Evolutionary conservation across 1,284 basidiomycete genomes (phyloP), one percentile per base, ranked within the genome.

Genomic region (Xerocomus cyaneibrunnescens): DNA sequence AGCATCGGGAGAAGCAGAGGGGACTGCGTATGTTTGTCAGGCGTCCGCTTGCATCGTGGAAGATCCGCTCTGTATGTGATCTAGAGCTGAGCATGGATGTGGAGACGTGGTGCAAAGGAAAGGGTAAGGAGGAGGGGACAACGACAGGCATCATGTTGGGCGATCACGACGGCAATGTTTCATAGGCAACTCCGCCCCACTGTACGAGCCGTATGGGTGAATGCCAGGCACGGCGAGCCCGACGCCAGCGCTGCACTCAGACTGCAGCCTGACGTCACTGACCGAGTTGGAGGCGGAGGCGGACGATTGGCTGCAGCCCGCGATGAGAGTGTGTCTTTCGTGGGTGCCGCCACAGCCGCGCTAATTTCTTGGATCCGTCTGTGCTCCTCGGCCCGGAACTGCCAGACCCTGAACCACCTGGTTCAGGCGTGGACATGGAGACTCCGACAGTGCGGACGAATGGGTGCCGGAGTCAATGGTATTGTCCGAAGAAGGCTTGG

Each of bases 231-330:
- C 42, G 27, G 25, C 23, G 22, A 49, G 38, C 39, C 40, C 30
- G 10, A 22, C 62, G 25, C 50, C 59, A 0, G 36, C 5, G n/a
- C 12, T 34, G 13, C 34, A 51, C 3, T 64, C 61, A 21, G 65
- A 63, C 10, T 40, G 57, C 3, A 50, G 40, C 19, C 14, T 52
- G 2, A 48, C 59, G 14, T 45, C 54, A 16, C 10, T 58, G 38
- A 47, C 49, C 1, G 54, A 54, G 25, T 2, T 37, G 35, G 62
- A 56, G 23, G 50, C 2, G 27, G 61, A 45, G 22, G 47, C 3
- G 30, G 61, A 45, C 13, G 14, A 54, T n/a, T 67, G 66, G 66
- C 66, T 68, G 3, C 66, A 70, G 35, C 68, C 68, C 0, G 64
- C 44, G 19, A 60, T 70, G 8, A 68, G 67, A 1, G 68, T 68